These are phyloP conservation scores for Stemphylium vesicarium DNA, from an alignment of 2,329 filamentous ascomycete genomes.

Conservation along the genomic window DNA sequence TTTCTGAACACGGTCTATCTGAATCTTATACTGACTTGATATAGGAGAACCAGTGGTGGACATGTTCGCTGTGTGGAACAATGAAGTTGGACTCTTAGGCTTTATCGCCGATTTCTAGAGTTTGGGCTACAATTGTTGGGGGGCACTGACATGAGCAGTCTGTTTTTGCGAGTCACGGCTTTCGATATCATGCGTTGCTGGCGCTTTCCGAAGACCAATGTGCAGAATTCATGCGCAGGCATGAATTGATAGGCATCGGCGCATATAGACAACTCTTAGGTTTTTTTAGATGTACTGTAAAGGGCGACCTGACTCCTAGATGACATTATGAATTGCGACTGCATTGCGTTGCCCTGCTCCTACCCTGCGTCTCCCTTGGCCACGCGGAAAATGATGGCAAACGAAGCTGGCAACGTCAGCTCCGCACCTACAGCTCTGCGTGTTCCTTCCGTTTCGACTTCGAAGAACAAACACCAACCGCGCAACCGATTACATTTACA, in stretches of 20 bases:
- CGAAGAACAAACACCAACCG: not conserved
- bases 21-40: not conserved
- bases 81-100: constrained; percentile 58
- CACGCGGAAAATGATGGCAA: not conserved
- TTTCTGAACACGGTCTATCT: not conserved
- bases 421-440: not conserved
- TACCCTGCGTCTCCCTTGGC: too few relatives aligned
- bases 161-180: not conserved
- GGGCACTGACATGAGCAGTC: not conserved
- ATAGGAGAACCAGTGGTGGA: constrained; percentile 65
- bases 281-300: not conserved
- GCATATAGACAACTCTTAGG: too few relatives aligned
- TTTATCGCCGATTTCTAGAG: too few relatives aligned
- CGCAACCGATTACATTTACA: not conserved
- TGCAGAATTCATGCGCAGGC: too few relatives aligned
- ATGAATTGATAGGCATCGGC: too few relatives aligned
- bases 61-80: constrained; percentile 64
- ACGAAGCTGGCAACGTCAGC: not conserved
- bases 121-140: not conserved
- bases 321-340: not conserved
- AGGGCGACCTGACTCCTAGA: not conserved
- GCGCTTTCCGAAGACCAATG: too few relatives aligned
- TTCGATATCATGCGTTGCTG: too few relatives aligned
- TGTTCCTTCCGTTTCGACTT: too few relatives aligned
- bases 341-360: not conserved